These are phyloP conservation scores for Diaporthe sp. DNA, from an alignment of 2,329 filamentous ascomycete genomes.

Conservation along the genomic window DNA sequence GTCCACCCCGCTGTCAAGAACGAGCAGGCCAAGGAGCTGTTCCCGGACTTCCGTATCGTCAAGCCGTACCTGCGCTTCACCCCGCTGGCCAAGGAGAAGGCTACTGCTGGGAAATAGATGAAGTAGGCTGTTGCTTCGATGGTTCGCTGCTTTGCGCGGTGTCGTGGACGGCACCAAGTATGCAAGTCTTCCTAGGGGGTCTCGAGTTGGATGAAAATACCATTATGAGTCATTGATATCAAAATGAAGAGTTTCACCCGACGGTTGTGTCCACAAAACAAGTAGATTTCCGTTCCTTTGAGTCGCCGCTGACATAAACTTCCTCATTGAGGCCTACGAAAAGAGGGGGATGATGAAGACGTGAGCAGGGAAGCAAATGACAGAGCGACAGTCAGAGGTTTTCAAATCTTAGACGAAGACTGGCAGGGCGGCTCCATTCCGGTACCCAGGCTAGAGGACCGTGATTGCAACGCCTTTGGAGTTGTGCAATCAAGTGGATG, in stretches of 20 bases:
- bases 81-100: constrained; percentile 70
- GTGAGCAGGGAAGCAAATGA: too few species aligned
- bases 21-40: constrained; percentile 88
- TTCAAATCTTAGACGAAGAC: too few species aligned
- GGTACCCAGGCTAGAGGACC: too few species aligned
- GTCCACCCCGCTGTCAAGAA: constrained; percentile 87
- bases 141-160: not conserved
- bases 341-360: too few species aligned
- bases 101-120: constrained; percentile 50
- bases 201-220: not conserved
- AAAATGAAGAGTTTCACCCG: not conserved
- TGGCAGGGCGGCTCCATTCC: too few species aligned
- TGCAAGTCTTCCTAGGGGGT: not conserved
- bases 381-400: too few species aligned
- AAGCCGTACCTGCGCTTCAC: constrained; percentile 84
- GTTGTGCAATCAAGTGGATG: too few species aligned
- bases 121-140: not conserved
- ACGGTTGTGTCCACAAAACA: not conserved
- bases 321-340: too few species aligned
- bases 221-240: constrained; percentile 1
- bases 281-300: not conserved
- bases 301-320: too few species aligned
- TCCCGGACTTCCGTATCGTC: constrained; percentile 80
- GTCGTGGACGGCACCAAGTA: not conserved
- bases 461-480: too few species aligned